Conservation (phyloP, 495 filamentous ascomycete genomes). For the Penicillium dipodomyicola region DNA sequence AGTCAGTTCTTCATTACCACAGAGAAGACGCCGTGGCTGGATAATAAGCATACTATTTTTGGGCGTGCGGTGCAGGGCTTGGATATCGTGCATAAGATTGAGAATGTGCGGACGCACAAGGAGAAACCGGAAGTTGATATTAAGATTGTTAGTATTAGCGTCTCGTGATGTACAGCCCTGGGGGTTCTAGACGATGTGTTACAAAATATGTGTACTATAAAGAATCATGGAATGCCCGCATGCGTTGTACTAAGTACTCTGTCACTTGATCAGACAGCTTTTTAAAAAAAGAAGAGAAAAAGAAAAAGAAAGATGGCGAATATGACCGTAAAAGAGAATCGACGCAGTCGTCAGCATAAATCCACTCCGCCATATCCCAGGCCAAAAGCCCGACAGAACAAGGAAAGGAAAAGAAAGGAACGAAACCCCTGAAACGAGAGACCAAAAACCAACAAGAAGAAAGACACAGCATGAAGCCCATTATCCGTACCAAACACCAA, state of each 20-base stretch:
- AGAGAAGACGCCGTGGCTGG: constrained; percentile 94
- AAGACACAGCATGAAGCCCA: constrained; percentile 2
- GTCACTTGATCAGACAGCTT: background rate
- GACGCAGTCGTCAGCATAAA: constrained; percentile 1
- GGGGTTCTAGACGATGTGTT: background rate
- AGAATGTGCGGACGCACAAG: constrained; percentile 87
- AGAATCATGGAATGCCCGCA: constrained; percentile 5
- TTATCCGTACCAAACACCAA: background rate
- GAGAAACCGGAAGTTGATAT: constrained; percentile 97
- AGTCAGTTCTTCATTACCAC: constrained; percentile 99
- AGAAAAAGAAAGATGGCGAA: background rate
- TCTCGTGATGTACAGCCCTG: constrained; percentile 21
- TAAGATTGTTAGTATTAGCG: constrained; percentile 85
- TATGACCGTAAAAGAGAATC: background rate
- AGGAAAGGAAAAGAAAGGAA: constrained; percentile 4
- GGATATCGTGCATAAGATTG: constrained; percentile 96
- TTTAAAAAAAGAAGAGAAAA: too few species aligned
- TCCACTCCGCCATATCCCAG: background rate
- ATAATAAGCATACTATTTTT: constrained; percentile 95
- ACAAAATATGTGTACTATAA: background rate
- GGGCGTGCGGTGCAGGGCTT: constrained; percentile 84
- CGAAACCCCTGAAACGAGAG: background rate
- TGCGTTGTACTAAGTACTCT: constrained; percentile 6
- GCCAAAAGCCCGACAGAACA: background rate
- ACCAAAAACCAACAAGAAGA: constrained; percentile 13